Evolutionary conservation across 192 early-diverging fungal genomes (phyloP), one percentile per base, ranked within the genome.

Genomic region (Dimargaris cristalligena): DNA sequence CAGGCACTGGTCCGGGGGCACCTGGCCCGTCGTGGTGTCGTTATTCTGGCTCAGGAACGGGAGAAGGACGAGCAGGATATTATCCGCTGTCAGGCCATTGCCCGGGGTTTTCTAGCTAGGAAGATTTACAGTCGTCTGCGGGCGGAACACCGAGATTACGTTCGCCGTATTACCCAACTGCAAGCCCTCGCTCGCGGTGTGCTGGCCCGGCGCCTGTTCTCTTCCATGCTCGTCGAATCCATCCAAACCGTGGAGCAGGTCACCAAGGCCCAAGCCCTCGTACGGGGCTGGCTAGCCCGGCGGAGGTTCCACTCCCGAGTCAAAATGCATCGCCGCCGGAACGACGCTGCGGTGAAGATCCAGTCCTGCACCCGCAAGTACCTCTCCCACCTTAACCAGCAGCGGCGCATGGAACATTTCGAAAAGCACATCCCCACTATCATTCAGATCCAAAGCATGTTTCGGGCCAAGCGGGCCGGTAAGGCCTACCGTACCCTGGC

Each of bases 301-400:
- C 69, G 70, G 57, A 76, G 71, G 23, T 78, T 82, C 60, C 62
- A 79, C 23, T 73, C 80, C 18, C 74, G 71, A 20, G 67, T 75
- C 16, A 67, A 77, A 10, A 79, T 81, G 57, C 80, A 80, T 59
- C 58, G 73, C 28, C 70, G 73, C 54, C 87, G 93, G 55, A 67
- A 78, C 35, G 76, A 82, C 26, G 81, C 79, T 34, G 79, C 94
- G 60, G 75, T 87, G 60, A 92, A 91, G 72, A 79, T 87, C 50
- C 86, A 92, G 62, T 67, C 80, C 18, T 52, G 70, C 23, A 20
- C 62, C 47, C 63, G 63, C 13, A 55, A 60, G 30, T 59, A 30
- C 29, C 58, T 65, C 34, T 45, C 18, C 25, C 65, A 63, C 23
- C 41, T 11, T 58, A 22, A 60, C 13, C 23, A 10, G 26, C 22